Conservation (phyloP, 345 rosid species). For the Gossypium herbaceum region DNA sequence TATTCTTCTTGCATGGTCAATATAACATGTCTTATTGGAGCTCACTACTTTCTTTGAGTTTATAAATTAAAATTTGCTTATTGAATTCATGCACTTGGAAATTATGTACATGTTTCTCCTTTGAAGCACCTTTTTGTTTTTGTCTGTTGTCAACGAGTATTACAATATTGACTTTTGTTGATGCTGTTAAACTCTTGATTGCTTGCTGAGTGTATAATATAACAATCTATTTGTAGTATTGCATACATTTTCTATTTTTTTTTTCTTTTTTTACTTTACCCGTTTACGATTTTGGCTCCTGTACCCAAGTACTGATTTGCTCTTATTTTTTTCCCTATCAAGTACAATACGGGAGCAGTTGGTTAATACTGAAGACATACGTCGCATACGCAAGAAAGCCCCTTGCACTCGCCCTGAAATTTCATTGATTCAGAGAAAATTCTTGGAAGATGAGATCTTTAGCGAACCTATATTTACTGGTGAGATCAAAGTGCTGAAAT, state of each 20-base stretch:
- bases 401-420: conserved; percentile 91
- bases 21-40: not conserved
- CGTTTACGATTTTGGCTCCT: not conserved
- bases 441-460: conserved; percentile 68
- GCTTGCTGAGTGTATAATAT: not conserved
- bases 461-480: conserved; percentile 65
- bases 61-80: not conserved
- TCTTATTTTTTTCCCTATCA: conserved; percentile 22
- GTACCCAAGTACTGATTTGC: conserved; percentile 18
- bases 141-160: not conserved
- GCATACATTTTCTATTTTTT: not conserved
- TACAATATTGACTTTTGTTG: not conserved
- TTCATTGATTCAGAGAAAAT: conserved; percentile 74
- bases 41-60: not conserved
- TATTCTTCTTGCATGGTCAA: not conserved
- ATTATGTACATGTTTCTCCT: not conserved
- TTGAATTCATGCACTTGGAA: not conserved
- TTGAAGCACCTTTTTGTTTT: not conserved
- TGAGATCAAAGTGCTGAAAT: conserved; percentile 38
- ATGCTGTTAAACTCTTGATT: not conserved
- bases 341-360: conserved; percentile 86
- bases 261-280: not conserved
- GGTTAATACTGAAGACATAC: conserved; percentile 82
- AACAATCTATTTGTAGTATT: not conserved
- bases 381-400: conserved; percentile 91